phyloP scores from a whole-genome alignment of 768 basidiomycete genomes.

The Candolleomyces eurysporus region DNA sequence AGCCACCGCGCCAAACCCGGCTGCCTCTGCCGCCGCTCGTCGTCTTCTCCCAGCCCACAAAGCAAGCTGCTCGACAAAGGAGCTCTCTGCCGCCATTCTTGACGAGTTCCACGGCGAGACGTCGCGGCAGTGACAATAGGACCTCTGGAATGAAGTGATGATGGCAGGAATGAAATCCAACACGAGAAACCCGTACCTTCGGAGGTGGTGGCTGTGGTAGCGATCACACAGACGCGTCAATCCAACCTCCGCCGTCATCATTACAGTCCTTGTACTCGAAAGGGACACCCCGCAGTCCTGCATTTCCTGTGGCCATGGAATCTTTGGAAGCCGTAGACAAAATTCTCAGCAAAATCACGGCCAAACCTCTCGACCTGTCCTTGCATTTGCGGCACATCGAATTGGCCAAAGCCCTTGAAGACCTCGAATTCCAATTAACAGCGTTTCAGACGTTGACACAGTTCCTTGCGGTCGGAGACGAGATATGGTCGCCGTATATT shows the following conservation, averaged over 20 bases:
- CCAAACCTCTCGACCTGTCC: constrained; percentile 57
- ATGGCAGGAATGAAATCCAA: too few relatives aligned
- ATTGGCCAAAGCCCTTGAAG: constrained; percentile 52
- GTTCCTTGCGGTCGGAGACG: constrained; percentile 62
- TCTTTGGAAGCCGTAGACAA: constrained; percentile 63
- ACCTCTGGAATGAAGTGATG: too few relatives aligned
- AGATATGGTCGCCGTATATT: constrained; percentile 74
- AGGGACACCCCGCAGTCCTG: neutral
- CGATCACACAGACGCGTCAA: constrained; percentile 4
- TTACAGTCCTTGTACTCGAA: constrained; percentile 1
- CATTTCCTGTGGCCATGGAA: constrained; percentile 18
- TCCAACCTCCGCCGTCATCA: constrained; percentile 1
- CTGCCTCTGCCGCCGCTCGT: too few relatives aligned
- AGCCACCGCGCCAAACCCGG: neutral
- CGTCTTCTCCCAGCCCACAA: constrained; percentile 1
- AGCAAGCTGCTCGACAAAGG: neutral
- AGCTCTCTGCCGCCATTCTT: neutral
- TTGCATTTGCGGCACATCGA: constrained; percentile 69
- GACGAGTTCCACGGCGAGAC: too few relatives aligned
- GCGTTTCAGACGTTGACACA: constrained; percentile 68
- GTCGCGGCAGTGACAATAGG: neutral
- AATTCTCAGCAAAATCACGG: constrained; percentile 55
- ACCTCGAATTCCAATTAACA: constrained; percentile 57
- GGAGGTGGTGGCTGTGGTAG: too few relatives aligned
- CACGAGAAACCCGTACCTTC: too few relatives aligned